Base-by-base conservation (phyloP, 1,284 basidiomycete species). In the Tilletiaria anomala region DNA sequence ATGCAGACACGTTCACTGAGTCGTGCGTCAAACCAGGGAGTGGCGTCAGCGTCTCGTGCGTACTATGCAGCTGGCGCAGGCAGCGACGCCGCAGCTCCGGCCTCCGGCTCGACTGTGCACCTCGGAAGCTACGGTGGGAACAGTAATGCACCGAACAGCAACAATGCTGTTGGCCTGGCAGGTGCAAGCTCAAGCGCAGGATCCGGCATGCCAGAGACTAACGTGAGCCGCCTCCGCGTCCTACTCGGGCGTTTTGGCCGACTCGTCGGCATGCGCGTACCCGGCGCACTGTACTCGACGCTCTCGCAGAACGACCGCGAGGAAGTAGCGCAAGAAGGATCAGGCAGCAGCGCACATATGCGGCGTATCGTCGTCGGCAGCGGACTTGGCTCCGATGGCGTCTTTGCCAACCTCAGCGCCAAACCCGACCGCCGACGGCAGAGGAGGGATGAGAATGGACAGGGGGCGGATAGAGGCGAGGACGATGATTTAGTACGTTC, bases 321-420 rank as follows among this genome's bases (percentile, higher is more conserved):
- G 10, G 40, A 34, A 22, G 17, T 31, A 35, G 4, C 6, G 6
- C 5, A 20, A 33, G 40, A 31, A 4, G 24, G 17, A 15, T 35
- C 32, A 18, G 15, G 32, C 31, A 24, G 19, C 39, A 19, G 33
- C n/a, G 43, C 32, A 6, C 35, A 47, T 4, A 32, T 24, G 42
- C 47, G 51, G 22, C 47, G 44, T 0, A 35, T 54, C 21, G 42
- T 51, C 8, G 38, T 58, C 33, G 87, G 83, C 14, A 81, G 84
- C 1, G 87, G 87, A 0, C 75, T 73, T 6, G 78, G 83, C 34
- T 88, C 91, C 58, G 88, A 93, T 57, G 91, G 91, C 11, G 89
- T 99, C 4, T 99, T 96, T 68, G 80, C 83, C 34, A 99, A 97
- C 64, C 78, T 99, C 26, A 80, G 78, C 48, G 93, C 91, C 0